Evolutionary conservation across 805 yeast species (phyloP).

Genomic region (Saccharomycodes ludwigii): DNA sequence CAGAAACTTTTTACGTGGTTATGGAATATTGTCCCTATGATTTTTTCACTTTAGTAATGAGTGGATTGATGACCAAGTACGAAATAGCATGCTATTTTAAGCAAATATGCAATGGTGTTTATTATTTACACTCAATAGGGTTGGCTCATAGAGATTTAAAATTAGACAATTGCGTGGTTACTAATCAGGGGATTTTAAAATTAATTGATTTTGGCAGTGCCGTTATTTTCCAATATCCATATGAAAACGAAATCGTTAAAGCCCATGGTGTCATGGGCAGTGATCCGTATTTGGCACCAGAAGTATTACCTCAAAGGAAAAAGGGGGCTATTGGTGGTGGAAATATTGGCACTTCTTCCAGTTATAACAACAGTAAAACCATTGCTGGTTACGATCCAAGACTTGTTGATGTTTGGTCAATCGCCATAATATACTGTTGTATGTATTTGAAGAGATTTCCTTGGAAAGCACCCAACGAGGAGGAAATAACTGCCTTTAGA

Average conservation of each 20-base stretch:
- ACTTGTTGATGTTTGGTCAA: slow-evolving; percentile 84
- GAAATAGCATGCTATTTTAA: slow-evolving; percentile 75
- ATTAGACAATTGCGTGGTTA: slow-evolving; percentile 86
- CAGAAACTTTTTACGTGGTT: slow-evolving; percentile 52
- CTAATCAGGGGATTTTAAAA: slow-evolving; percentile 61
- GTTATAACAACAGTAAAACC: slow-evolving; percentile 14
- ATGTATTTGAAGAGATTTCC: slow-evolving; percentile 82
- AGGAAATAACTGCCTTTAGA: slow-evolving; percentile 57
- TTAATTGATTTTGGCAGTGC: slow-evolving; percentile 92
- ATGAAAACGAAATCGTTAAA: slow-evolving; percentile 40
- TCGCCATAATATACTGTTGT: slow-evolving; percentile 86
- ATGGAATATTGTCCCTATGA: slow-evolving; percentile 93
- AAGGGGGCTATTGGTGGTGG: too few species aligned
- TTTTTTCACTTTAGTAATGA: slow-evolving; percentile 87
- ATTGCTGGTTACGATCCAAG: slow-evolving; percentile 94
- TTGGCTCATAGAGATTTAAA: slow-evolving; percentile 89
- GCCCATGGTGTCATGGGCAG: slow-evolving; percentile 89
- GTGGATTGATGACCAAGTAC: slow-evolving; percentile 56
- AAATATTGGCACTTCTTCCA: too few species aligned
- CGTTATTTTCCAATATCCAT: slow-evolving; percentile 62
- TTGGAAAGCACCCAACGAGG: slow-evolving; percentile 81
- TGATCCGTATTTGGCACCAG: slow-evolving; percentile 94
- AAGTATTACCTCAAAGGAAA: slow-evolving; percentile 39
- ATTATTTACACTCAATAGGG: slow-evolving; percentile 67
- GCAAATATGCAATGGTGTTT: slow-evolving; percentile 67